A percentile compares a stretch with the other conserved stretches of the same genome.
Evolutionary conservation across 2,329 filamentous ascomycete species (phyloP).

Genomic region (Penicillium sp.): DNA sequence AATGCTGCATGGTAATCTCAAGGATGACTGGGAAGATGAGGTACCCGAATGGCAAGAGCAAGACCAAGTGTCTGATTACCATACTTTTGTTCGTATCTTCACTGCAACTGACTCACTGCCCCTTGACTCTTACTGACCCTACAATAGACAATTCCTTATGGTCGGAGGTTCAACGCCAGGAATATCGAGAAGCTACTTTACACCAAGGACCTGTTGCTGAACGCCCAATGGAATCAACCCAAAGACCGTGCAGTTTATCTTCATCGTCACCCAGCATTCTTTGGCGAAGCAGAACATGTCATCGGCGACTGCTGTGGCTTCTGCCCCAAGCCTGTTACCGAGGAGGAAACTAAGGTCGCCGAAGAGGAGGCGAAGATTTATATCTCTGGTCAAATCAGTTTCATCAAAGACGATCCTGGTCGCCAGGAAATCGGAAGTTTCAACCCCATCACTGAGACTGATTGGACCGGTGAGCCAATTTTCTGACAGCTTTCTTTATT

Average conservation of each 20-base stretch:
- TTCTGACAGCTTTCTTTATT: too few species aligned
- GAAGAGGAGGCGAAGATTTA: conserved; percentile 73
- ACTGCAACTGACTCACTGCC: background rate
- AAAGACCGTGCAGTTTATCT: conserved; percentile 73
- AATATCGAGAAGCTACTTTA: conserved; percentile 79
- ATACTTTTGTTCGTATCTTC: conserved; percentile 68
- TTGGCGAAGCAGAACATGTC: conserved; percentile 71
- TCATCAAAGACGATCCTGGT: conserved; percentile 78
- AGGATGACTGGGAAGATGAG: conserved; percentile 73
- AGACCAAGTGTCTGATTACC: conserved; percentile 74
- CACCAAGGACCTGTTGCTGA: conserved; percentile 75
- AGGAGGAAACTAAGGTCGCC: conserved; percentile 68
- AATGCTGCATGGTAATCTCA: conserved; percentile 66
- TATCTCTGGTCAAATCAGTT: conserved; percentile 69
- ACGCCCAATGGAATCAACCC: conserved; percentile 80
- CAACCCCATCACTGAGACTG: conserved; percentile 74
- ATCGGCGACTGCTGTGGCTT: conserved; percentile 78
- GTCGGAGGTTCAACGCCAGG: conserved; percentile 36
- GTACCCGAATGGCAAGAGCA: conserved; percentile 78
- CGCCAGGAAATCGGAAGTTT: conserved; percentile 71
- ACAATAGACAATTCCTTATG: conserved; percentile 38
- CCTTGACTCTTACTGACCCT: conserved; percentile 48
- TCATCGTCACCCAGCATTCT: conserved; percentile 83
- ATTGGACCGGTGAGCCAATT: conserved; percentile 62
- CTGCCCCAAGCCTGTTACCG: conserved; percentile 67